Conservation (phyloP, 345 rosid species). For the Aegle marmelos region DNA sequence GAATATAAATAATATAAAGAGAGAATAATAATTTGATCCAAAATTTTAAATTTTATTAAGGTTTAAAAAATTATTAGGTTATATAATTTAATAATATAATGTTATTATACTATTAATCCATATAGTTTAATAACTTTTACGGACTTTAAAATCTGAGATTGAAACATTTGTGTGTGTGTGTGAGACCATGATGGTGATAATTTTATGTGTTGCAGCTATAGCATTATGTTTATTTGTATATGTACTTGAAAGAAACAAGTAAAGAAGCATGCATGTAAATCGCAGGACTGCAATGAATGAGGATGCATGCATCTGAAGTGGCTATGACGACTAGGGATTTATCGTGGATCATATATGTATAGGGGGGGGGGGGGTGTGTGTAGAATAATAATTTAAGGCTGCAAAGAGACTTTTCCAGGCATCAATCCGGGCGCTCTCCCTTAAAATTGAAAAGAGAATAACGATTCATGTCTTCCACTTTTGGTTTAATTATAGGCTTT, state of each 20-base stretch:
- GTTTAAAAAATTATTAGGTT: too few species aligned
- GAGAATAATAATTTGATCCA: too few species aligned
- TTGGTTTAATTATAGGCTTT: not conserved
- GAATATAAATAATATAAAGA: too few species aligned
- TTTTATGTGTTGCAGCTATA: not conserved
- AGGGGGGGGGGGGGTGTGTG: too few species aligned
- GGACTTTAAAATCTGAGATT: too few species aligned
- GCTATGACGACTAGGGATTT: constrained; percentile 5
- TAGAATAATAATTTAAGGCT: not conserved
- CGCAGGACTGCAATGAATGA: not conserved
- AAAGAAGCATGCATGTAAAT: not conserved
- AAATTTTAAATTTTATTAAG: too few species aligned
- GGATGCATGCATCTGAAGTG: constrained; percentile 3
- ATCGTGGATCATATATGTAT: too few species aligned
- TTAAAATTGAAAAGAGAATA: not conserved
- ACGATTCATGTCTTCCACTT: not conserved
- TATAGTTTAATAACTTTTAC: too few species aligned
- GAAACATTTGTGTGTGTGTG: too few species aligned
- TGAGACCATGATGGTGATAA: not conserved
- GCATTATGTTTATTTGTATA: not conserved
- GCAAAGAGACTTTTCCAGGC: constrained; percentile 1
- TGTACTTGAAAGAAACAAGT: not conserved
- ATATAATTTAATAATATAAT: too few species aligned
- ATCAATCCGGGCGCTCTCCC: constrained; percentile 8
- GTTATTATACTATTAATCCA: too few species aligned